Conservation (phyloP, 768 basidiomycete genomes). For the Sporobolomyces roseus region DNA sequence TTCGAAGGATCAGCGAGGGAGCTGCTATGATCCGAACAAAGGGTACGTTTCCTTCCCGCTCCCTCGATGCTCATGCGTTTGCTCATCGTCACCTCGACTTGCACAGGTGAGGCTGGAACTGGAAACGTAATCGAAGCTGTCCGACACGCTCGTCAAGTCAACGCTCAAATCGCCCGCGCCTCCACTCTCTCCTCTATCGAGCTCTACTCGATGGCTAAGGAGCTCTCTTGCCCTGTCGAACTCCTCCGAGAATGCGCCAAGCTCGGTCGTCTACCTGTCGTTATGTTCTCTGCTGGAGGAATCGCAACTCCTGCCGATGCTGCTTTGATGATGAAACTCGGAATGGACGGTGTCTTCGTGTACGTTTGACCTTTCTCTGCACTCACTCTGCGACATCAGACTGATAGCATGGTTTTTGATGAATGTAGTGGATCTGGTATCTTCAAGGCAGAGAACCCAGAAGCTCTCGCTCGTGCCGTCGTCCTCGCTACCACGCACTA, state of each 20-base stretch:
- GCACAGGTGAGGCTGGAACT: constrained; percentile 51
- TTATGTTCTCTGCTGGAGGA: constrained; percentile 73
- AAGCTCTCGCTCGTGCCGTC: constrained; percentile 87
- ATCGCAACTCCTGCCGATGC: constrained; percentile 68
- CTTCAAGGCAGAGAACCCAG: constrained; percentile 92
- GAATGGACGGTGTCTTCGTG: constrained; percentile 92
- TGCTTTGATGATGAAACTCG: constrained; percentile 97
- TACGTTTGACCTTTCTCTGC: constrained; percentile 50
- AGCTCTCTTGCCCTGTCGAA: constrained; percentile 86
- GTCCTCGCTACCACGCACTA: constrained; percentile 97
- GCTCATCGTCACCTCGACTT: no score
- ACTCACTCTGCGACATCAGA: neutral
- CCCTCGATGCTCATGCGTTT: constrained; percentile 56
- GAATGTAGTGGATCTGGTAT: constrained; percentile 73
- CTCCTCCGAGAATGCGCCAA: constrained; percentile 93
- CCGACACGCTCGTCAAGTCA: constrained; percentile 79
- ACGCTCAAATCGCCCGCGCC: constrained; percentile 76
- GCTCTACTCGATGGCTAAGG: constrained; percentile 86
- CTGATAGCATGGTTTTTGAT: constrained; percentile 1
- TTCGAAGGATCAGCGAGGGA: constrained; percentile 93
- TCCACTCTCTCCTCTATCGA: constrained; percentile 91
- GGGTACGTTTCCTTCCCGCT: constrained; percentile 60
- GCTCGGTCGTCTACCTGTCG: constrained; percentile 85
- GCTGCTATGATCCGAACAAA: constrained; percentile 99
- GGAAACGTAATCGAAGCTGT: constrained; percentile 65